Conservation (phyloP, 306 rosid species). For the Begonia loranthoides region DNA sequence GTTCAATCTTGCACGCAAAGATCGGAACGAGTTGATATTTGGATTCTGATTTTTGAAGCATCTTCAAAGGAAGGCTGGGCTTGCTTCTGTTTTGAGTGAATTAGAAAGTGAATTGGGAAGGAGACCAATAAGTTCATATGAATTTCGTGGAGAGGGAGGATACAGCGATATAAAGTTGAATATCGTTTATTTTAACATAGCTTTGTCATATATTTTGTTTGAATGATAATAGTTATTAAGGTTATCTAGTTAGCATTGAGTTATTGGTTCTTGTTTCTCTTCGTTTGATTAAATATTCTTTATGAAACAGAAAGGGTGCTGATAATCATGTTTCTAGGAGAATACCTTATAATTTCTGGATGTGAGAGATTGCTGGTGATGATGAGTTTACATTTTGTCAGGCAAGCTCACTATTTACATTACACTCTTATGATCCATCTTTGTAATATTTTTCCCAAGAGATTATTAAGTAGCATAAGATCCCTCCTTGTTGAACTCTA, state of each 20-base stretch:
- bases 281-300: neutral
- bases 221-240: neutral
- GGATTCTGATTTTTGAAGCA: too few species aligned
- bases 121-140: too few species aligned
- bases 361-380: constrained; percentile 36
- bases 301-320: constrained; percentile 4
- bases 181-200: too few species aligned
- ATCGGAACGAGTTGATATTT: too few species aligned
- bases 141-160: neutral
- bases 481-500: neutral
- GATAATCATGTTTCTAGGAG: constrained; percentile 4
- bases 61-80: too few species aligned
- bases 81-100: too few species aligned
- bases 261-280: neutral
- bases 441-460: neutral
- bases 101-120: too few species aligned
- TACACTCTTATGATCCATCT: constrained; percentile 3
- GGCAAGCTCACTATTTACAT: constrained; percentile 22
- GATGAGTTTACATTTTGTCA: constrained; percentile 84
- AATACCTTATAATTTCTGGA: constrained; percentile 8
- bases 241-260: neutral
- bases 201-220: too few species aligned
- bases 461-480: constrained; percentile 1
- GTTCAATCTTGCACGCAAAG: too few species aligned
- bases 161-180: neutral